Evolutionary conservation across 176 grass and related monocot genomes (phyloP), one percentile per base, ranked within the genome.

Genomic region (Aegilops umbellulata): DNA sequence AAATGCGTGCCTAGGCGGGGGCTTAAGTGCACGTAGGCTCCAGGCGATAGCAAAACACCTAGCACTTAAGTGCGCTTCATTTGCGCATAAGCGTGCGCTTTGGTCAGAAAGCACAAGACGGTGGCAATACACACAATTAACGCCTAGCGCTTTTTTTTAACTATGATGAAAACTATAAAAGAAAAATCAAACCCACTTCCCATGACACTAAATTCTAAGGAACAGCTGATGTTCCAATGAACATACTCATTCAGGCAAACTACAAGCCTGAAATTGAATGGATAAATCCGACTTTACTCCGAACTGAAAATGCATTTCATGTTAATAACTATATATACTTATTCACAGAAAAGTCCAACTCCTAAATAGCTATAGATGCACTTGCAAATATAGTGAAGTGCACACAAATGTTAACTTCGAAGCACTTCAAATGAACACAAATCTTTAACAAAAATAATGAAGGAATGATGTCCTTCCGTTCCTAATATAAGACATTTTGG

Each of bases 381-480:
- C 1, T 71, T 14, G 8, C 8, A 73, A 57, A 55, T 57, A 35
- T 14, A 83, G 32, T 47, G 22, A 69, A 25, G 30, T 66, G 41
- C 25, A 64, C 34, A 62, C 15, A 86, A 62, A 78, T 65, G 69
- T 10, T 55, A 79, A 74, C 2, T 87, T 46, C 44, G 20, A 47
- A 83, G 32, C 13, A 65, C 23, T 79, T 74, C 8, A 2, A 8
- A 60, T 76, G 19, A 9, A 65, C 35, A 65, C 10, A 5, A 27
- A 86, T 22, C 29, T 64, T 71, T 12, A 78, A 78, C 6, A 35
- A 72, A 34, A 77, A 65, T 25, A 49, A 38, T 82, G 68, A 42
- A 41, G 8, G 24, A 84, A 80, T 32, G 27, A 31, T n/a, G n/a
- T n/a, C n/a, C n/a, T n/a, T n/a, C n/a, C n/a, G n/a, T n/a, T n/a